These are phyloP conservation scores for Niebla homalea DNA, from an alignment of 495 filamentous ascomycete species.

Conservation along the genomic window DNA sequence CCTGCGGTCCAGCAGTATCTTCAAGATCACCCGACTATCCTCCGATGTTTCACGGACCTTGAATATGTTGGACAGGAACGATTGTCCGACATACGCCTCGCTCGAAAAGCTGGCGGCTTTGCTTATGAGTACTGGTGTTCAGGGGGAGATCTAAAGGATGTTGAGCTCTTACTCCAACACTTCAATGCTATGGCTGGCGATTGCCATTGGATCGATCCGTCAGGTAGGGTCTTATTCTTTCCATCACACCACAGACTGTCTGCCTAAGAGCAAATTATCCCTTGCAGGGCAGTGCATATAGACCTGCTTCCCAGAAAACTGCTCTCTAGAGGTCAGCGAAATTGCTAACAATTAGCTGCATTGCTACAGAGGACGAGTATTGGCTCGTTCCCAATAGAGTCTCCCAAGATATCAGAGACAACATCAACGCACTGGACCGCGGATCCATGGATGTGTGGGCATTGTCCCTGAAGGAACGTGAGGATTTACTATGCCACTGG, in stretches of 20 bases:
- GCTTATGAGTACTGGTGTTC: conserved; percentile 18
- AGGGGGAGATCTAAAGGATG: conserved; percentile 17
- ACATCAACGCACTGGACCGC: not conserved
- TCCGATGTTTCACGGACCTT: conserved; percentile 8
- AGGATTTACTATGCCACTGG: conserved; percentile 12
- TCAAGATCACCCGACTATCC: conserved; percentile 1
- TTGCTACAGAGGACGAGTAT: not conserved
- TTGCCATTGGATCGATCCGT: not conserved
- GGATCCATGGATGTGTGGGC: conserved; percentile 6
- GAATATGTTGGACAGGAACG: conserved; percentile 6
- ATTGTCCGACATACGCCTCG: conserved; percentile 15
- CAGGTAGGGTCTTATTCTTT: too few species aligned
- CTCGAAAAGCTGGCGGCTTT: conserved; percentile 16
- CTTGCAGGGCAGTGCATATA: not conserved
- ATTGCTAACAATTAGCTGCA: too few species aligned
- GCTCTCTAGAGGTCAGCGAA: not conserved
- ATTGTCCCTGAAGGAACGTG: conserved; percentile 5
- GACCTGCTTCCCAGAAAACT: not conserved
- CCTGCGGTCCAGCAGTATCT: conserved; percentile 13
- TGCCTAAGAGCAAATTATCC: not conserved
- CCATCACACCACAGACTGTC: too few species aligned
- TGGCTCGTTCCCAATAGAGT: conserved; percentile 4
- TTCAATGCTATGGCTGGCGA: conserved; percentile 10
- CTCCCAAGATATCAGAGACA: not conserved
- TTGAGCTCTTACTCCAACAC: conserved; percentile 10